Evolutionary conservation across 2,329 filamentous ascomycete species (phyloP).

Genomic region (Ceratocystis ficicola): DNA sequence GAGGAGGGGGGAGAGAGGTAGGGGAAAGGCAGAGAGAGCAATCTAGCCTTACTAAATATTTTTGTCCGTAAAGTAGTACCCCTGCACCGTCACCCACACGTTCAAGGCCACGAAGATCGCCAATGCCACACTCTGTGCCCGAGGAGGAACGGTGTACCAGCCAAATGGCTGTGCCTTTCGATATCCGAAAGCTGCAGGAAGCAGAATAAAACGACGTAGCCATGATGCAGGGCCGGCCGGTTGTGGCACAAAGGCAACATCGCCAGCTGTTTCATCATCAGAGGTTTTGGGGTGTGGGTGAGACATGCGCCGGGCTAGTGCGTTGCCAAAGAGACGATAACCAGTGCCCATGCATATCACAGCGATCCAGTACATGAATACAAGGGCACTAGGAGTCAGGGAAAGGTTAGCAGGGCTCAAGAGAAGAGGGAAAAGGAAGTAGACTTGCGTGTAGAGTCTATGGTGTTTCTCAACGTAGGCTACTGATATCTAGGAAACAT

Average conservation of each 20-base stretch:
- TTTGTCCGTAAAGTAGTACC: conserved; percentile 31
- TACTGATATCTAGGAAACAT: conserved; percentile 29
- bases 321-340: conserved; percentile 25
- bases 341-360: conserved; percentile 31
- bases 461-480: conserved; percentile 24
- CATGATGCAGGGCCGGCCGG: conserved; percentile 25
- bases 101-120: conserved; percentile 32
- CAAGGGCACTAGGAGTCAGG: background rate
- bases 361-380: conserved; percentile 31
- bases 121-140: conserved; percentile 35
- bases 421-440: background rate
- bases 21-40: background rate
- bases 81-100: conserved; percentile 29
- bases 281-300: background rate
- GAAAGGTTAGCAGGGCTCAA: background rate
- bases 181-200: conserved; percentile 36
- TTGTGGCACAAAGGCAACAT: background rate
- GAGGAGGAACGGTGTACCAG: conserved; percentile 36
- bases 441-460: background rate
- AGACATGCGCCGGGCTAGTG: background rate
- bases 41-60: conserved; percentile 32
- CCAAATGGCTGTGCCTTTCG: conserved; percentile 34
- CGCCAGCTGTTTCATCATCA: background rate
- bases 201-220: conserved; percentile 29
- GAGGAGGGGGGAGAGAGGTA: background rate